phyloP scores from a whole-genome alignment of 2,329 filamentous ascomycete genomes.

The Xylaria sp. region DNA sequence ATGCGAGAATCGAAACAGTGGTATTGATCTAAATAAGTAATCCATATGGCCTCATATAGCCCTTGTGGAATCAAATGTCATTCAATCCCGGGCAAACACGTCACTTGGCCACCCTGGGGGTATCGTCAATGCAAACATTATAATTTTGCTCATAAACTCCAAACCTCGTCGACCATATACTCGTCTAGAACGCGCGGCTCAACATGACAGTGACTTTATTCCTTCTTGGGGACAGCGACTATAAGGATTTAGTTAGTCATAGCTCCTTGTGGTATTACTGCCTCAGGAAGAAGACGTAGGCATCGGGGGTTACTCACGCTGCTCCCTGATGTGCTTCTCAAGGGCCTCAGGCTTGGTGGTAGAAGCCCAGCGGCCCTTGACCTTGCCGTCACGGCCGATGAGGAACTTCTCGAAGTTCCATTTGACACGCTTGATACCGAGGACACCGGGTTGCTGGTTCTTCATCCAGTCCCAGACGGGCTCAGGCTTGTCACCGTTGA shows the following conservation, averaged over 20 bases:
- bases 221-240: slow-evolving; percentile 63
- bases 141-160: slow-evolving; percentile 37
- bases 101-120: slow-evolving; percentile 44
- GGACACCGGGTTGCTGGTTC: slow-evolving; percentile 78
- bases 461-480: slow-evolving; percentile 84
- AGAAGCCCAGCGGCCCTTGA: slow-evolving; percentile 87
- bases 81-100: slow-evolving; percentile 38
- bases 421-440: slow-evolving; percentile 93
- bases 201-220: slow-evolving; percentile 47
- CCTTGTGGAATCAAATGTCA: slow-evolving; percentile 25
- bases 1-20: slow-evolving; percentile 29
- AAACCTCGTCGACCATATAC: slow-evolving; percentile 27
- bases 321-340: slow-evolving; percentile 79
- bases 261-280: neutral
- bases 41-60: slow-evolving; percentile 28
- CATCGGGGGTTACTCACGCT: slow-evolving; percentile 51
- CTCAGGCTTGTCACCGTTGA: slow-evolving; percentile 85
- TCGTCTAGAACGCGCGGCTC: slow-evolving; percentile 25
- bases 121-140: slow-evolving; percentile 45
- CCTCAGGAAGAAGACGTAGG: neutral
- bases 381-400: slow-evolving; percentile 84
- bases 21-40: slow-evolving; percentile 40
- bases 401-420: slow-evolving; percentile 99
- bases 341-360: slow-evolving; percentile 86
- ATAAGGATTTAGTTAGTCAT: slow-evolving; percentile 16